phyloP scores from a whole-genome alignment of 192 early-diverging fungal genomes.

The Coemansia sp. region DNA sequence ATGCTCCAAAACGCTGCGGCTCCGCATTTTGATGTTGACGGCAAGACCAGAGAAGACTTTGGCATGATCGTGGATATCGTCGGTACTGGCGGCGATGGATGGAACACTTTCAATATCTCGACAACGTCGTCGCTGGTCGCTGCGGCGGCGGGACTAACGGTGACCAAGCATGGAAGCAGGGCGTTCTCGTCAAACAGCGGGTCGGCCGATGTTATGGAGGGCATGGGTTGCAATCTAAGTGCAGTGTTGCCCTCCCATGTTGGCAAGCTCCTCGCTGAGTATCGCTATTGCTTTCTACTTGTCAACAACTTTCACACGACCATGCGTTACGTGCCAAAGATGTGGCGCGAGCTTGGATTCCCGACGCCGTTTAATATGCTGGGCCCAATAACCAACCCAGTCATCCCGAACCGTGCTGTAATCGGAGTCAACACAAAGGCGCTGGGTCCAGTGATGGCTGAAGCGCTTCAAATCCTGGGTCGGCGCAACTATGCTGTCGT shows the following conservation, averaged over 20 bases:
- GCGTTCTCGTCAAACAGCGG: constrained; percentile 89
- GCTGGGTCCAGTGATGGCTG: no score
- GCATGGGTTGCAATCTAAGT: constrained; percentile 73
- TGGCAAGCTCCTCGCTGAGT: constrained; percentile 60
- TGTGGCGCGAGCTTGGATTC: constrained; percentile 86
- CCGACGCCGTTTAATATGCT: constrained; percentile 94
- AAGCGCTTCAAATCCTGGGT: no score
- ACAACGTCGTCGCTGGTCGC: no score
- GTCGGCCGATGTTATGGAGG: constrained; percentile 93
- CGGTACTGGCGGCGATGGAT: no score
- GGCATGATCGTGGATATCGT: constrained; percentile 70
- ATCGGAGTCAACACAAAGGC: no score
- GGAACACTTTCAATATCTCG: no score
- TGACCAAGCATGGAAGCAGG: constrained; percentile 96
- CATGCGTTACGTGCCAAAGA: constrained; percentile 76
- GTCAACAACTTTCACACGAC: constrained; percentile 90
- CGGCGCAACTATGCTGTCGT: no score
- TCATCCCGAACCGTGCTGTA: no score
- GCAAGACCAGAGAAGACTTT: no score
- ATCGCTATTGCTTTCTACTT: constrained; percentile 91
- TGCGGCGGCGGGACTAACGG: no score
- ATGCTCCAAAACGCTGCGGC: constrained; percentile 73
- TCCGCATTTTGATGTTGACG: constrained; percentile 60
- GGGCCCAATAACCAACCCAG: no score
- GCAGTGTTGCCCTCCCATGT: constrained; percentile 69